Evolutionary conservation across 2,329 filamentous ascomycete species (phyloP).

Genomic region (Diplodia mutila): DNA sequence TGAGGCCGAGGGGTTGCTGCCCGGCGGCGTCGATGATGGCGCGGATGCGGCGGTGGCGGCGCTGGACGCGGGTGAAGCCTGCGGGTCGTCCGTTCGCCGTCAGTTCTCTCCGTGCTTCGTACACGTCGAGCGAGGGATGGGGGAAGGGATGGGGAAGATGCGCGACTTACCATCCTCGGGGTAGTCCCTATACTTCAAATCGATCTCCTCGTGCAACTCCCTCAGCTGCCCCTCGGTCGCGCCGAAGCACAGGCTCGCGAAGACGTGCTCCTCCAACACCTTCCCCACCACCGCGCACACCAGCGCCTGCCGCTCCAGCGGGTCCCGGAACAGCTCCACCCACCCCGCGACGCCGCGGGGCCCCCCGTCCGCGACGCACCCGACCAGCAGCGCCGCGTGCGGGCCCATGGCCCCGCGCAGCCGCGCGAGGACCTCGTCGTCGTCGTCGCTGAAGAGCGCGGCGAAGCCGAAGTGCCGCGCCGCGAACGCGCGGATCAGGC

Average conservation of each 20-base stretch:
- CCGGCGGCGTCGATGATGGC: not conserved
- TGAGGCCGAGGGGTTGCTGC: not conserved
- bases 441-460: not conserved
- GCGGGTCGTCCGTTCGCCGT: not conserved
- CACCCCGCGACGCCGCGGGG: not conserved
- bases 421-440: not conserved
- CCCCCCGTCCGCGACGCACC: constrained; percentile 1
- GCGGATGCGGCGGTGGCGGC: not conserved
- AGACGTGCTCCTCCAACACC: constrained; percentile 24
- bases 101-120: not conserved
- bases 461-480: not conserved
- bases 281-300: constrained; percentile 14
- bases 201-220: not conserved
- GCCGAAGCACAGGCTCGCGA: constrained; percentile 19
- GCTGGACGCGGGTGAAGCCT: constrained; percentile 14
- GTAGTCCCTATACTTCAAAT: not conserved
- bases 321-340: not conserved
- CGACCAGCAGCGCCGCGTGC: not conserved
- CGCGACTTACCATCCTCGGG: constrained; percentile 22
- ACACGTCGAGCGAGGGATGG: too few relatives aligned
- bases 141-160: not conserved
- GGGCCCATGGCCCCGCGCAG: not conserved
- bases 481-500: constrained; percentile 8
- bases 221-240: not conserved
- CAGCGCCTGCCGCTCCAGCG: not conserved